Conservation (phyloP, 495 filamentous ascomycete genomes). For the Penicillium coprophilum region DNA sequence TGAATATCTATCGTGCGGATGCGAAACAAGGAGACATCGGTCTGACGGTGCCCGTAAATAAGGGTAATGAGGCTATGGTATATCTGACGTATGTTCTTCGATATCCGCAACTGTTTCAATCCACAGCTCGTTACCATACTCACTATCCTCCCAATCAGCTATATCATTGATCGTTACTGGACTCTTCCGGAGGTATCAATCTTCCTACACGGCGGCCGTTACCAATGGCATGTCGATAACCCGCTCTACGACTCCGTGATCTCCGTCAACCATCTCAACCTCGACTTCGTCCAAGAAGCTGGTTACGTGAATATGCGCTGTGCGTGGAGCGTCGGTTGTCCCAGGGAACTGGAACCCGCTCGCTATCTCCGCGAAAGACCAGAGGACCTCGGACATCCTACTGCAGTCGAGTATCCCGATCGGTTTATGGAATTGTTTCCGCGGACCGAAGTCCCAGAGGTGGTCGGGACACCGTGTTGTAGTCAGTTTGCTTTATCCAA, state of each 20-base stretch:
- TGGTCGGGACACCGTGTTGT: slow-evolving; percentile 56
- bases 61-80: slow-evolving; percentile 64
- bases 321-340: slow-evolving; percentile 44
- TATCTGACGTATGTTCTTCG: slow-evolving; percentile 51
- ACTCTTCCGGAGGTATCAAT: slow-evolving; percentile 43
- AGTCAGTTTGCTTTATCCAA: slow-evolving; percentile 67
- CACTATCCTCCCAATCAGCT: slow-evolving; percentile 13
- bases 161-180: slow-evolving; percentile 50
- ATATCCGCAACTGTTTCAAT: not conserved
- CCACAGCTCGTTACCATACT: not conserved
- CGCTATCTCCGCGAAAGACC: slow-evolving; percentile 27
- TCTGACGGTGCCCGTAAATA: slow-evolving; percentile 52
- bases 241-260: slow-evolving; percentile 44
- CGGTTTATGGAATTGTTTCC: slow-evolving; percentile 45
- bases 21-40: slow-evolving; percentile 28
- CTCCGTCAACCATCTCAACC: slow-evolving; percentile 28
- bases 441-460: slow-evolving; percentile 24
- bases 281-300: slow-evolving; percentile 24
- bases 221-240: slow-evolving; percentile 56
- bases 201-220: slow-evolving; percentile 47
- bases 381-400: slow-evolving; percentile 20
- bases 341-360: slow-evolving; percentile 31
- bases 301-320: slow-evolving; percentile 55
- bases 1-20: slow-evolving; percentile 53
- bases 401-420: slow-evolving; percentile 24